These are phyloP conservation scores for Aspergillus eucalypticola DNA, from an alignment of 2,329 filamentous ascomycete genomes.

Conservation along the genomic window DNA sequence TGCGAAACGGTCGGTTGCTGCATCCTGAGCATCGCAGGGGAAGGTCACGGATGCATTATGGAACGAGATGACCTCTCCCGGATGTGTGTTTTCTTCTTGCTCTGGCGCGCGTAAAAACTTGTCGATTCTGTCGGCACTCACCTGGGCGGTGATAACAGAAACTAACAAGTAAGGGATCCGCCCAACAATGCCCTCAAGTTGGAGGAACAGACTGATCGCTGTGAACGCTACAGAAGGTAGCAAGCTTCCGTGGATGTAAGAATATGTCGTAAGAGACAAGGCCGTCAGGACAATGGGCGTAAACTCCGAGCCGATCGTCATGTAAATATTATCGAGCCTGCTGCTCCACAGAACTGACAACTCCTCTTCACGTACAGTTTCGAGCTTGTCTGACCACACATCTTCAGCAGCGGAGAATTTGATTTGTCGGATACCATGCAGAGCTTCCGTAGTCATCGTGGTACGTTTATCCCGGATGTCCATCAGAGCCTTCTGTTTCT, in stretches of 20 bases:
- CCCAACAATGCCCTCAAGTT: conserved; percentile 67
- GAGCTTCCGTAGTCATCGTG: conserved; percentile 70
- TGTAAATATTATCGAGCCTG: conserved; percentile 62
- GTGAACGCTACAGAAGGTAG: conserved; percentile 76
- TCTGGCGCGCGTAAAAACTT: conserved; percentile 69
- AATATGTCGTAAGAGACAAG: conserved; percentile 67
- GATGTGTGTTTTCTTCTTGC: conserved; percentile 51
- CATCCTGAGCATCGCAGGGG: conserved; percentile 53
- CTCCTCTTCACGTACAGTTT: conserved; percentile 64
- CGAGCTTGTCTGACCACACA: conserved; percentile 72
- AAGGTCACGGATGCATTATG: conserved; percentile 72
- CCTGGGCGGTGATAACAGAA: conserved; percentile 66
- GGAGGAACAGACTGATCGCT: conserved; percentile 69
- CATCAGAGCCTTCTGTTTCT: conserved; percentile 69
- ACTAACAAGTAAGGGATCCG: conserved; percentile 71
- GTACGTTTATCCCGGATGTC: conserved; percentile 73
- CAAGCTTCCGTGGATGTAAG: conserved; percentile 60
- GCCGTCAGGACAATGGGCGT: conserved; percentile 72
- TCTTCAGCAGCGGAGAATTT: conserved; percentile 76
- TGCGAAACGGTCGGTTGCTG: conserved; percentile 54
- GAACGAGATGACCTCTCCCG: conserved; percentile 64
- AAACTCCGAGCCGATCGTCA: conserved; percentile 68
- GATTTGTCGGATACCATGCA: conserved; percentile 78
- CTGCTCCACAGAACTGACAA: conserved; percentile 65
- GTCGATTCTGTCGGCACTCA: conserved; percentile 69